These are phyloP conservation scores for Obelidium mucronatum DNA, from an alignment of 192 early-diverging fungal species.

Conservation along the genomic window DNA sequence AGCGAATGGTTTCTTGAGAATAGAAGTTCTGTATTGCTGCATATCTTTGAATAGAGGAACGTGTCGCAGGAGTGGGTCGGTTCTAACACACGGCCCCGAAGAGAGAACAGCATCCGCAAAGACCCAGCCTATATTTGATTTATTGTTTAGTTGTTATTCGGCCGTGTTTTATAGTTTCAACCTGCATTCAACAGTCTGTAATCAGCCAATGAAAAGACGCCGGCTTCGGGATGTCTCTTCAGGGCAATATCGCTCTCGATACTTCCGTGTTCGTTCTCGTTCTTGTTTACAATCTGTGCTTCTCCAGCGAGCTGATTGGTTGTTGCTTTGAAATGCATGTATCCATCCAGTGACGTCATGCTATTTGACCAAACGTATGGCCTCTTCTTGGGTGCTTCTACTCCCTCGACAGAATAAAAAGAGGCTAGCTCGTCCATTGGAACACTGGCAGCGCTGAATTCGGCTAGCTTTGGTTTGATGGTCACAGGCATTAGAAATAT, in stretches of 20 bases:
- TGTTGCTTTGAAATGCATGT: conserved; percentile 38
- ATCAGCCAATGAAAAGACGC: conserved; percentile 36
- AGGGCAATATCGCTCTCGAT: conserved; percentile 36
- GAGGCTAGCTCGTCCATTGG: conserved; percentile 39
- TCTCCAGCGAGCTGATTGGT: neutral
- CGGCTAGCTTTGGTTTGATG: conserved; percentile 23
- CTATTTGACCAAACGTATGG: conserved; percentile 51
- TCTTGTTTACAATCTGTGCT: neutral
- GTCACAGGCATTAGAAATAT: too few relatives aligned
- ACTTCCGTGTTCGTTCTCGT: neutral
- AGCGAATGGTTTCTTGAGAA: conserved; percentile 14
- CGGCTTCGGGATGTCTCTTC: conserved; percentile 28
- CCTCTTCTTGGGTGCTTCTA: neutral
- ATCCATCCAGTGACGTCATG: conserved; percentile 43
- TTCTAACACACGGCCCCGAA: conserved; percentile 35
- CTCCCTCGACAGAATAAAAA: conserved; percentile 35
- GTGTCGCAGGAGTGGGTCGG: conserved; percentile 26
- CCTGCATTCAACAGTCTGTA: conserved; percentile 47
- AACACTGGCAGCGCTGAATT: conserved; percentile 37
- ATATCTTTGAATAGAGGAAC: conserved; percentile 35
- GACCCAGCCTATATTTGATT: conserved; percentile 34
- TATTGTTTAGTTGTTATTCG: neutral
- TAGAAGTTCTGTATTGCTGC: conserved; percentile 20
- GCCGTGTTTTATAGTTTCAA: neutral
- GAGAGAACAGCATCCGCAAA: conserved; percentile 47